A percentile compares a stretch with the other conserved stretches of the same genome.
Evolutionary conservation across 495 filamentous ascomycete species (phyloP).

Genomic region (Penicillium robsamsonii): DNA sequence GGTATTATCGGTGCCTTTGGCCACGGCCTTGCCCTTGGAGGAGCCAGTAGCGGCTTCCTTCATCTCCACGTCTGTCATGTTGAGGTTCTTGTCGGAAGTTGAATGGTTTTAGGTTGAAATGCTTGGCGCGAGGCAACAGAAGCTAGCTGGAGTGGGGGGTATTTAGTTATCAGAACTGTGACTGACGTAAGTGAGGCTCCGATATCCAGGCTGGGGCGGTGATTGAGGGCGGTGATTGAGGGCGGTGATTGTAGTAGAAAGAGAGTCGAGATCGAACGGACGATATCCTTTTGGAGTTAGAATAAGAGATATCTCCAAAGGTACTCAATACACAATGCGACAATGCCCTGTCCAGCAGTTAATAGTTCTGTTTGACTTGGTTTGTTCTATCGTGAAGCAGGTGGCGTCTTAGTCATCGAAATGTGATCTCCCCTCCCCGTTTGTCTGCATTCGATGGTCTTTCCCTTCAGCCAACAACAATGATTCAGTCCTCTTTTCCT

Average conservation of each 20-base stretch:
- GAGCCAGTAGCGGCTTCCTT: constrained; percentile 66
- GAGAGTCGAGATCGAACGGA: neutral
- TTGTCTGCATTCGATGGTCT: constrained; percentile 7
- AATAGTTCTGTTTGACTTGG: constrained; percentile 6
- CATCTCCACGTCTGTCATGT: constrained; percentile 98
- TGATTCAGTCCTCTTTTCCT: constrained; percentile 9
- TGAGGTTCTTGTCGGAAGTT: constrained; percentile 17
- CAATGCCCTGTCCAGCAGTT: constrained; percentile 1
- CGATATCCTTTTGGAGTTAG: neutral
- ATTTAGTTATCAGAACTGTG: constrained; percentile 5
- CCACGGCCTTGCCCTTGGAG: constrained; percentile 59
- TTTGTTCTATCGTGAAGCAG: constrained; percentile 5
- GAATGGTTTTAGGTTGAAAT: neutral
- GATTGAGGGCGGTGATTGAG: neutral
- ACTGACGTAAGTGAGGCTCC: constrained; percentile 15
- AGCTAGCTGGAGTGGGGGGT: constrained; percentile 7
- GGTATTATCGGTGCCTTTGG: constrained; percentile 52
- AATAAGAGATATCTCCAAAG: neutral
- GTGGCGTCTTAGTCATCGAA: constrained; percentile 14
- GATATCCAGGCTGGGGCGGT: neutral
- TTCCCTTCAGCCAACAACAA: constrained; percentile 7
- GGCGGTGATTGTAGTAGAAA: neutral
- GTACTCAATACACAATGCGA: constrained; percentile 6
- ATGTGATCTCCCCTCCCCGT: constrained; percentile 5
- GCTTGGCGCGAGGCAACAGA: constrained; percentile 6